Evolutionary conservation across 164 flowering plant species (phyloP), one percentile per base, ranked within the genome.

Genomic region (Macadamia integrifolia): DNA sequence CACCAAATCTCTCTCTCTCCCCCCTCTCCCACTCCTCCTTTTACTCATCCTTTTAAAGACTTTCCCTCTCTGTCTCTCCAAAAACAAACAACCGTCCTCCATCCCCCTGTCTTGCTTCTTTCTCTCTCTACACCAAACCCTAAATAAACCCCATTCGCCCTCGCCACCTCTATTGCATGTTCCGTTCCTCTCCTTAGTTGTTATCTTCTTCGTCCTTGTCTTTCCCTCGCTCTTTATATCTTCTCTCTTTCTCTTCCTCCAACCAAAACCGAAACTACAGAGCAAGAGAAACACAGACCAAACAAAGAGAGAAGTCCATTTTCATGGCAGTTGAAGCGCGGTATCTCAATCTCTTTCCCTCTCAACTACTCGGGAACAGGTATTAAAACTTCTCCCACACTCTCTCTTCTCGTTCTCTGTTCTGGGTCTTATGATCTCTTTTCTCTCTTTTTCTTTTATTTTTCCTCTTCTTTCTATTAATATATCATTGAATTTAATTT

Each of bases 271-370:
- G 43, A 68, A 12, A 5, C 13, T 31, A 42, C 40, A 50, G 7
- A 29, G 35, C 3, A 40, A 6, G n/a, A 58, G 9, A 49, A 30
- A 18, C 6, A 10, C 35, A 62, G n/a, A 65, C 59, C 57, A 60
- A 44, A 30, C 64, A 46, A 43, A 58, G 3, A 57, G 18, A 23
- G 43, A 35, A 46, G 1, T 46, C 13, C 10, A 46, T 44, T 70
- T 42, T 52, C 61, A 85, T 88, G 92, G 89, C 90, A 12, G 87
- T 86, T 64, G 86, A 88, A 72, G 82, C 92, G 62, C 83, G 71
- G 44, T 83, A 80, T 57, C 75, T 73, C 62, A 76, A 79, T 65
- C 76, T 76, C 58, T 75, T 83, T 65, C 68, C 85, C 57, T 49
- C 82, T 9, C 87, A 82, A 71, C 68, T 80, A 17, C 58, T 83